Evolutionary conservation across 306 rosid genomes (phyloP).

Genomic region (Ammopiptanthus mongolicus): DNA sequence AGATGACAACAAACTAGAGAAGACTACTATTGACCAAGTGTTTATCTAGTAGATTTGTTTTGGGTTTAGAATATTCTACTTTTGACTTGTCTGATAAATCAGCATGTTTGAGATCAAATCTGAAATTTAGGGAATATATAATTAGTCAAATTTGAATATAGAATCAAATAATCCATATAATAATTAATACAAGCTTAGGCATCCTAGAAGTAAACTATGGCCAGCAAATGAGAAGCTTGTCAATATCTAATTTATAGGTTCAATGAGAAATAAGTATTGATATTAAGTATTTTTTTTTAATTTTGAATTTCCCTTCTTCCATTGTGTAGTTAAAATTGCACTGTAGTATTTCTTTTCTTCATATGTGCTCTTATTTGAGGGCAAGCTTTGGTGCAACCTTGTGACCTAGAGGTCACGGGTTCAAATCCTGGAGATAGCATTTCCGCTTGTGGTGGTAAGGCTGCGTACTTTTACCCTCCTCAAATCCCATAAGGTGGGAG

Average conservation of each 20-base stretch:
- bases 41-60: background rate
- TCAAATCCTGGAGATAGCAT: no score
- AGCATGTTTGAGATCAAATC: background rate
- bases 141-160: background rate
- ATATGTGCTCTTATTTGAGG: background rate
- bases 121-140: background rate
- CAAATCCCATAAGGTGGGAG: no score
- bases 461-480: no score
- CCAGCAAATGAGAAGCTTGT: background rate
- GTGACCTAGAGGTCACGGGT: no score
- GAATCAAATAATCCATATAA: background rate
- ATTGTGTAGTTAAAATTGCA: background rate
- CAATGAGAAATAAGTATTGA: background rate
- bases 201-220: background rate
- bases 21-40: background rate
- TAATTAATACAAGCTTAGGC: background rate
- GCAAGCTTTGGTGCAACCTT: no score
- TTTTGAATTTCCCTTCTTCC: background rate
- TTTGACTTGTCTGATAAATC: background rate
- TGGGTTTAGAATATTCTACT: background rate
- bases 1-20: background rate
- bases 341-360: background rate
- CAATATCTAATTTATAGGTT: background rate
- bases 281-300: background rate
- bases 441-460: no score